phyloP scores from a whole-genome alignment of 2,329 filamentous ascomycete genomes.

The Hypoxylon sp. region DNA sequence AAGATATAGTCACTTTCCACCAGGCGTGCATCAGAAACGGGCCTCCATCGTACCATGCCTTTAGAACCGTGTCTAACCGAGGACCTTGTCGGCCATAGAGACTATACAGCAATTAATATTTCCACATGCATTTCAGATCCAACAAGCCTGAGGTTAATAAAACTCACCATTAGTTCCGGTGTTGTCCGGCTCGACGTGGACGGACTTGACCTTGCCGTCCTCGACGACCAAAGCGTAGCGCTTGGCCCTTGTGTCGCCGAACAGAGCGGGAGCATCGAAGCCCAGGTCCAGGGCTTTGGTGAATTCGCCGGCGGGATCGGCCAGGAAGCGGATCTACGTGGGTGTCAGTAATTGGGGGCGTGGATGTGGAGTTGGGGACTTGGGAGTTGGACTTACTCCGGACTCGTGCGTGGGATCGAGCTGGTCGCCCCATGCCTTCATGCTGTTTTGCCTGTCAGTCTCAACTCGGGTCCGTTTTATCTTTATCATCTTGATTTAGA shows the following conservation, averaged over 20 bases:
- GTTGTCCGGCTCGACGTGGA: slow-evolving; percentile 89
- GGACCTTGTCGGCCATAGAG: slow-evolving; percentile 66
- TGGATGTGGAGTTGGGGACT: neutral
- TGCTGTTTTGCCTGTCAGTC: slow-evolving; percentile 65
- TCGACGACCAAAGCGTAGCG: slow-evolving; percentile 88
- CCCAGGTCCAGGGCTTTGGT: slow-evolving; percentile 85
- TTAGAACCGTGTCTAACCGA: slow-evolving; percentile 52
- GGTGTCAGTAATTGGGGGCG: neutral
- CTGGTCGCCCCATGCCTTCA: slow-evolving; percentile 87
- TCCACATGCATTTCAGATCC: neutral
- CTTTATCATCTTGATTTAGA: neutral
- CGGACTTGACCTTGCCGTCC: slow-evolving; percentile 85
- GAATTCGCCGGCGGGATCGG: slow-evolving; percentile 83
- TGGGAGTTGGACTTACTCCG: slow-evolving; percentile 72
- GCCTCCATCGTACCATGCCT: neutral
- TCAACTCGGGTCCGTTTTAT: neutral
- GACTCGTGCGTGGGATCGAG: slow-evolving; percentile 82
- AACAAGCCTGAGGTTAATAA: slow-evolving; percentile 19
- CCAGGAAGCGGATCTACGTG: slow-evolving; percentile 87
- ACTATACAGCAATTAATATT: slow-evolving; percentile 54
- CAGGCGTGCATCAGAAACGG: neutral
- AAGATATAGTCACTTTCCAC: neutral
- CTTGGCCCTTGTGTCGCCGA: slow-evolving; percentile 87
- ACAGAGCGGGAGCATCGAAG: slow-evolving; percentile 84
- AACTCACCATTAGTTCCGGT: slow-evolving; percentile 81